These are phyloP conservation scores for Basidiobolus meristosporus DNA, from an alignment of 371 early-diverging fungal species.

Conservation along the genomic window DNA sequence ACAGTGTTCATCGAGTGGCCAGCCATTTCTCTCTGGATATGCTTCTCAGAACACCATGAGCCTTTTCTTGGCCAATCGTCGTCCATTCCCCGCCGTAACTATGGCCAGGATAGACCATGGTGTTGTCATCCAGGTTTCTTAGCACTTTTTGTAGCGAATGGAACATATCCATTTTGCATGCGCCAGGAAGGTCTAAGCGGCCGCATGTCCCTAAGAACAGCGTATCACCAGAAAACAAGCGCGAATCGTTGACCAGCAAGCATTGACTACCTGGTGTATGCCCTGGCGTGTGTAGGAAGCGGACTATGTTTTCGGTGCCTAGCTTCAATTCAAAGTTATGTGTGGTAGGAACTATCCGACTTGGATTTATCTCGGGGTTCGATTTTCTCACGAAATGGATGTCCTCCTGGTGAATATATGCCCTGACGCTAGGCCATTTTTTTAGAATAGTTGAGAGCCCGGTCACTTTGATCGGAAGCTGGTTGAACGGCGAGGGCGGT, in stretches of 20 bases:
- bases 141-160: conserved; percentile 35
- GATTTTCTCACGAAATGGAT: conserved; percentile 38
- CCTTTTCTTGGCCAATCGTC: conserved; percentile 38
- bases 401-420: conserved; percentile 57
- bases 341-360: conserved; percentile 34
- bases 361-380: conserved; percentile 39
- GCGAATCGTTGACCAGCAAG: conserved; percentile 41
- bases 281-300: conserved; percentile 74
- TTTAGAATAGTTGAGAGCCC: conserved; percentile 54
- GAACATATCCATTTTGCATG: conserved; percentile 33
- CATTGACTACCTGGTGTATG: conserved; percentile 80
- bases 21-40: background rate
- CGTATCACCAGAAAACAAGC: conserved; percentile 78
- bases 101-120: conserved; percentile 74
- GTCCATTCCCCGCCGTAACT: conserved; percentile 64
- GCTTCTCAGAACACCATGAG: conserved; percentile 10
- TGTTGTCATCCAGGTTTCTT: conserved; percentile 30
- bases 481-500: conserved; percentile 69
- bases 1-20: too few species aligned
- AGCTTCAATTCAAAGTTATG: conserved; percentile 32
- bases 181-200: conserved; percentile 62
- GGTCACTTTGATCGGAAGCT: conserved; percentile 51
- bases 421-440: conserved; percentile 39
- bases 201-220: conserved; percentile 60
- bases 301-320: conserved; percentile 21